Evolutionary conservation across 2,329 filamentous ascomycete genomes (phyloP), one percentile per base, ranked within the genome.

Genomic region (Exophiala spinifera): DNA sequence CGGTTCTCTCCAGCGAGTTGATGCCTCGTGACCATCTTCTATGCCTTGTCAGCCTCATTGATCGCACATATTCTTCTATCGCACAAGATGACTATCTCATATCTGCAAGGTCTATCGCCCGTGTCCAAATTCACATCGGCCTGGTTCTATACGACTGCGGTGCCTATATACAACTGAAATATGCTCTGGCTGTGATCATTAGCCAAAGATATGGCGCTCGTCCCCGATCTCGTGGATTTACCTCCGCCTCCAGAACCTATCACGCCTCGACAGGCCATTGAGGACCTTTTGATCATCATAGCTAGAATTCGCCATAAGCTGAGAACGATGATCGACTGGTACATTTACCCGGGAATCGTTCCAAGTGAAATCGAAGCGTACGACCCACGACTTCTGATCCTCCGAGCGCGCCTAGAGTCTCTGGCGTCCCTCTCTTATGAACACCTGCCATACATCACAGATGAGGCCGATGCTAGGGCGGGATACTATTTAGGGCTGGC

Each of bases 341-440:
- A 64, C 51, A 64, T 64, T 34, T 55, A 60, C 45, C 63, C 61
- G n/a, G 52, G 57, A 3, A 42, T 59, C 14, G 49, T 53, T 6
- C 63, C 63, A 1, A 57, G 52, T 13, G 57, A 56, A 50, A 59
- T 64, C 46, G 50, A 60, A 46, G 59, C 55, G 42, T 61, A 64
- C 47, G 51, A 59, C 44, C 59, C 62, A 20, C n/a, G 63, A 61
- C 44, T 74, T 5, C 34, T 53, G 17, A 57, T 61, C 14, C 54
- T 64, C 21, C 53, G 56, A 15, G n/a, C 20, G 14, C 57, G 61
- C 20, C 28, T 62, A 11, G 37, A 51, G 40, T 46, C 49, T 3
- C 48, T 64, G 20, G 28, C 47, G 2, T 57, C 51, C 3, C 37
- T 64, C 17, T 52, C 56, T 21, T 60, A 59, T 20, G 20, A 49